Percentiles rank a stretch among this genome's conserved stretches.
Evolutionary conservation across 495 filamentous ascomycete genomes (phyloP).

Genomic region (Aspergillus sclerotioniger): DNA sequence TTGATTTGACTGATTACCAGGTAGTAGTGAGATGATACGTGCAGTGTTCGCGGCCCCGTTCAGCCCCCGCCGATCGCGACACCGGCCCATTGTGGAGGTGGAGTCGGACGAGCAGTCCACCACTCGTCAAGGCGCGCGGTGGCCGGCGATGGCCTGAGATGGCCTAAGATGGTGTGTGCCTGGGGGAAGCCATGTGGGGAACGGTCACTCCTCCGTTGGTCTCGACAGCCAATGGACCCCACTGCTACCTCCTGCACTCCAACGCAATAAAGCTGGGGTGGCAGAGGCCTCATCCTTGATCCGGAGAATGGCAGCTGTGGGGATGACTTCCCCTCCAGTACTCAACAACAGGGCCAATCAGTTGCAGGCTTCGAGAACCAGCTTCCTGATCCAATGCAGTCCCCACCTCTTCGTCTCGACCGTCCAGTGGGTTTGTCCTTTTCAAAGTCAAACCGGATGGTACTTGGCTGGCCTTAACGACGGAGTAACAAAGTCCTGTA

Average conservation of each 20-base stretch:
- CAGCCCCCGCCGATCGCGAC: conserved; percentile 6
- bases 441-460: not conserved
- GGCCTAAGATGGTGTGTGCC: not conserved
- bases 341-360: not conserved
- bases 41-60: not conserved
- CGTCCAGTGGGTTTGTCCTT: not conserved
- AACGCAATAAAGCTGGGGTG: not conserved
- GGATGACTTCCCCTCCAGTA: not conserved
- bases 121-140: not conserved
- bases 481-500: too few relatives aligned
- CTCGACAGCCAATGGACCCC: not conserved
- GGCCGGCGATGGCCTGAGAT: not conserved
- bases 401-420: not conserved
- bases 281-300: not conserved
- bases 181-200: not conserved
- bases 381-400: conserved; percentile 1
- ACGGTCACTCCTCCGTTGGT: not conserved
- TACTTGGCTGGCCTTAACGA: too few relatives aligned
- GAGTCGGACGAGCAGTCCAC: not conserved
- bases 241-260: too few relatives aligned
- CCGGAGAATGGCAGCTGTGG: not conserved
- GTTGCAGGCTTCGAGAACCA: not conserved
- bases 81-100: not conserved
- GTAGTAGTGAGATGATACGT: not conserved
- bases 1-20: not conserved